Evolutionary conservation across 129 eudicot species (phyloP), one percentile per base, ranked within the genome.

Genomic region (Lonicera japonica): DNA sequence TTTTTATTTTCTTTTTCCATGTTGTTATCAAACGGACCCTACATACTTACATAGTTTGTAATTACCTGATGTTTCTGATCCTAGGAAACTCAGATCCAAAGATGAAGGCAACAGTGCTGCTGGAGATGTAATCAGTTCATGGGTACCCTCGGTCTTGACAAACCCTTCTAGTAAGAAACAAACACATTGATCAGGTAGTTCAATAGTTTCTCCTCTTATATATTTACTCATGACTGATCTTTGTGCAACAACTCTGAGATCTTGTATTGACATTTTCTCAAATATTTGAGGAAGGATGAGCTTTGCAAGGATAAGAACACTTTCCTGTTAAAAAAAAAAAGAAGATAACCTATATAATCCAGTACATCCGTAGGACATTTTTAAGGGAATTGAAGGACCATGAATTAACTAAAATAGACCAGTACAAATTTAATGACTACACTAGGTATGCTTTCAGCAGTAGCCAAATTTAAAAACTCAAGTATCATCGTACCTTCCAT

Each of bases 161-260:
- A 80, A 87, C 47, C 98, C 98, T 82, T 92, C 98, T 61, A 92
- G 71, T 48, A 87, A 39, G 46, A 92, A 73, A 68, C 95, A 88
- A 62, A 85, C 75, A 63, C 70, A 75, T 74, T 84, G 78, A 25
- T 77, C 85, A 66, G 87, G 91, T 29, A 92, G 17, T 58, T 92
- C 96, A 60, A 92, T 72, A 24, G 68, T 73, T 73, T 92, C 95
- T 22, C 96, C 98, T 14, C 77, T 85, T 55, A 92, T 51, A 67
- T 85, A 85, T 4, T 68, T 83, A 48, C 59, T 72, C 84, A 87
- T 73, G 10, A 54, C 78, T 65, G 98, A 92, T 75, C 90, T 87
- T 73, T 87, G 95, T 24, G 95, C 86, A 61, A 87, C 75, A 56
- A 72, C 60, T 69, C 98, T 73, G 25, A 92, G 17, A 41, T 92